Evolutionary conservation across 371 early-diverging fungal species (phyloP).

Genomic region (Mortierella polycephala): DNA sequence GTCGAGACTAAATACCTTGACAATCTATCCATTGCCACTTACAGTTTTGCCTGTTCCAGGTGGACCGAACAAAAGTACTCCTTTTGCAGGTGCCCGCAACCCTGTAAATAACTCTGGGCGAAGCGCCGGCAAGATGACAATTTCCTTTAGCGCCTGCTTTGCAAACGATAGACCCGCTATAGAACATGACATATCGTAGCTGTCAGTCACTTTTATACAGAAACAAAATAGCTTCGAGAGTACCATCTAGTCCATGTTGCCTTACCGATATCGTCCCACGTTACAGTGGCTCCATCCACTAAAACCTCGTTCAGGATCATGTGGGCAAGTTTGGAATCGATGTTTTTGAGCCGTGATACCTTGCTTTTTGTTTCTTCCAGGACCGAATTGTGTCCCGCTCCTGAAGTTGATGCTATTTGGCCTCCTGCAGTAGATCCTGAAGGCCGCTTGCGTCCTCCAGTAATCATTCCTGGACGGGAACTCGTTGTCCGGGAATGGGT

Average conservation of each 20-base stretch:
- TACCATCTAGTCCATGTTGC: not conserved
- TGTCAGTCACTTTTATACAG: not conserved
- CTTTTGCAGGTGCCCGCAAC: constrained; percentile 74
- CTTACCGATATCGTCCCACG: constrained; percentile 71
- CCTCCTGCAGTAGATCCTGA: constrained; percentile 13
- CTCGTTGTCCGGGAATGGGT: constrained; percentile 5
- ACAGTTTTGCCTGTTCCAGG: constrained; percentile 77
- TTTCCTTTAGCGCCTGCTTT: constrained; percentile 80
- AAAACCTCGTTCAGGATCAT: constrained; percentile 71
- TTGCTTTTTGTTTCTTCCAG: constrained; percentile 44
- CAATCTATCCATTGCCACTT: constrained; percentile 1
- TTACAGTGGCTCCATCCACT: constrained; percentile 60
- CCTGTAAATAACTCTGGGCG: constrained; percentile 87
- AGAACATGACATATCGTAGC: constrained; percentile 10
- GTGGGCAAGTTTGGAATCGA: constrained; percentile 67
- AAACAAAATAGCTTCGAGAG: constrained; percentile 4
- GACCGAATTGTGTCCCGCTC: constrained; percentile 16
- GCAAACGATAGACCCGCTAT: constrained; percentile 78
- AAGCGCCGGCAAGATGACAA: constrained; percentile 78
- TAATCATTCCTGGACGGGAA: constrained; percentile 43
- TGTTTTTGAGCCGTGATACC: constrained; percentile 53
- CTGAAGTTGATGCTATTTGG: not conserved
- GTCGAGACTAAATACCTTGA: not conserved
- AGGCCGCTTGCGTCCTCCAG: constrained; percentile 38
- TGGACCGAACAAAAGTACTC: constrained; percentile 72